Evolutionary conservation across 306 rosid species (phyloP).

Genomic region (Clitoria ternatea): DNA sequence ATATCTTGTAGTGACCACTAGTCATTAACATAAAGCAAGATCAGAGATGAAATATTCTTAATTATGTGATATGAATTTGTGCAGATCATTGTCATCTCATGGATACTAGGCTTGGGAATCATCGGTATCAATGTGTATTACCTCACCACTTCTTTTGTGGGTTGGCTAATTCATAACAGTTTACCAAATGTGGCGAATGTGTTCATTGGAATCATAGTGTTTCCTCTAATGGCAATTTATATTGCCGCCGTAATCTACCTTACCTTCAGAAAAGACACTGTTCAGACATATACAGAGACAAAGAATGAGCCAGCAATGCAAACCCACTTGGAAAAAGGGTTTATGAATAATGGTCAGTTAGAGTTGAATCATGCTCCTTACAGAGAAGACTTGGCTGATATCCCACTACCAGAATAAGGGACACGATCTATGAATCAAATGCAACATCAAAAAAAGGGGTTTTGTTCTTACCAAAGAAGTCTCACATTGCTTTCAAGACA

Average conservation of each 20-base stretch:
- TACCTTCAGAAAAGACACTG: slow-evolving; percentile 64
- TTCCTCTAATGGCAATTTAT: slow-evolving; percentile 72
- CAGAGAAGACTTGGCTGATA: slow-evolving; percentile 62
- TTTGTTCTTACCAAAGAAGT: not conserved
- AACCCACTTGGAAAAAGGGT: slow-evolving; percentile 51
- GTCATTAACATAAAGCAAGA: not conserved
- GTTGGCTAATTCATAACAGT: slow-evolving; percentile 63
- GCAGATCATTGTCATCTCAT: slow-evolving; percentile 67
- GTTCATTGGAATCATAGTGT: slow-evolving; percentile 64
- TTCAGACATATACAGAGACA: slow-evolving; percentile 42
- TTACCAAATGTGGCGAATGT: slow-evolving; percentile 63
- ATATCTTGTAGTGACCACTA: not conserved
- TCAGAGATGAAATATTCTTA: not conserved
- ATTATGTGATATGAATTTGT: not conserved
- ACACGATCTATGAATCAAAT: not conserved
- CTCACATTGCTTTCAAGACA: not conserved
- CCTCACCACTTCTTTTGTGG: slow-evolving; percentile 67
- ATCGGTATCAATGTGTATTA: slow-evolving; percentile 76
- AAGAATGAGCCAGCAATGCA: slow-evolving; percentile 39
- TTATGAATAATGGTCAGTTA: slow-evolving; percentile 11
- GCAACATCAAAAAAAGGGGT: not conserved
- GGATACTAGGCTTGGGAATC: slow-evolving; percentile 67
- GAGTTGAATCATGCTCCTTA: slow-evolving; percentile 35
- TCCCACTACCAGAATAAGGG: slow-evolving; percentile 42
- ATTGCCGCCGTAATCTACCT: slow-evolving; percentile 51